Evolutionary conservation across 768 basidiomycete species (phyloP), one percentile per base, ranked within the genome.

Genomic region (Chlorophyllum brunneum): DNA sequence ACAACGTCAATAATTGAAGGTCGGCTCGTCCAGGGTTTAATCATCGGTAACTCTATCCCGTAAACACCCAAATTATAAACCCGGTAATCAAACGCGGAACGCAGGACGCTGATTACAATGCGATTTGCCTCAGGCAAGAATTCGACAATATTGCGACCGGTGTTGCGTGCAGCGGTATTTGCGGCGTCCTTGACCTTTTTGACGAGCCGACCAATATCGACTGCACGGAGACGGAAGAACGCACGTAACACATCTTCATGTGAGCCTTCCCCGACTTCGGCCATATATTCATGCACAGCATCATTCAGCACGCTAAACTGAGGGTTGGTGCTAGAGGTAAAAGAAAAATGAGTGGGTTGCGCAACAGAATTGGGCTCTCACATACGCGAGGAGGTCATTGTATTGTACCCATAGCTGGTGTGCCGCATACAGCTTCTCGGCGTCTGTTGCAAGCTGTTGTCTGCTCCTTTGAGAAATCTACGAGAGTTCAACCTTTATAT

Each of bases 401-500:
- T 90, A 79, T 57, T 71, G 71, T n/a, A 79, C 54, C 95, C 95
- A 97, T 20, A 97, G 71, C 34, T 88, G 85, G 54, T 85, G 81
- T 4, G 81, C 84, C 1, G 91, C 88, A 56, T 85, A 85, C 15
- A 95, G 73, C 60, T 90, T 92, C 67, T 97, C 95, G 1, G 91
- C 92, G 61, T 97, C 88, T 16, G 77, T 80, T 31, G 83, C 85
- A 15, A 98, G 71, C 23, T 76, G 74, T 59, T 93, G 84, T 16
- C 92, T 81, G 54, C 84, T 82, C 33, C 76, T 67, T 71, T 91
- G 91, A 6, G 93, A 86, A 66, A 95, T 85, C 92, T 95, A 33
- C 22, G 3, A 30, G 15, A 40, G 24, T 30, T 45, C 22, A 13
- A 18, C 13, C 20, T n/a, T 22, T 11, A 46, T 27, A 10, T 15